A percentile compares a stretch with the other conserved stretches of the same genome.
These are phyloP conservation scores for Gnaphalium uliginosum DNA, from an alignment of 129 eudicot genomes.

Conservation along the genomic window DNA sequence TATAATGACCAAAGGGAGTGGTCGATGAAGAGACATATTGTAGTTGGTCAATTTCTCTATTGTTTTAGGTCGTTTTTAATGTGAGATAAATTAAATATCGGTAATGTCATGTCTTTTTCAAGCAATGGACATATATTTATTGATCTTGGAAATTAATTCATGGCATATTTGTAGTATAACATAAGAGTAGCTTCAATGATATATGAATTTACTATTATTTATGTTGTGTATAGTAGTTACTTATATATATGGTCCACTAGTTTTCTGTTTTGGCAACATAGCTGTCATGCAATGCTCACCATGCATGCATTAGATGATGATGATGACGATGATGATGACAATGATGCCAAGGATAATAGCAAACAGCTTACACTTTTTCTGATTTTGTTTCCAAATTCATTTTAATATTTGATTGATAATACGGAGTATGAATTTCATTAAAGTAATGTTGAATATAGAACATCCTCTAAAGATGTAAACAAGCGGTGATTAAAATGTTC, in stretches of 20 bases:
- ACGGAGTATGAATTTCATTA: too few species aligned
- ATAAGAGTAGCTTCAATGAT: conserved; percentile 20
- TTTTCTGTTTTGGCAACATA: conserved; percentile 30
- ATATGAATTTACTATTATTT: conserved; percentile 17
- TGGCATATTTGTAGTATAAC: conserved; percentile 28
- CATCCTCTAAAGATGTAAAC: too few species aligned
- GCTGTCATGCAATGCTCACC: conserved; percentile 36
- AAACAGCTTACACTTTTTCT: background rate
- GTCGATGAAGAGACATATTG: conserved; percentile 5
- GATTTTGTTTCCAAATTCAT: too few species aligned
- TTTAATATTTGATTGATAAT: too few species aligned
- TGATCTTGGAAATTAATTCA: conserved; percentile 20
- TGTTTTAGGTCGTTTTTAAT: conserved; percentile 29
- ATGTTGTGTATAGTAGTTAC: conserved; percentile 13
- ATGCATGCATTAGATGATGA: conserved; percentile 26
- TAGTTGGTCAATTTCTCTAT: conserved; percentile 26
- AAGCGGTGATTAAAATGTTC: too few species aligned
- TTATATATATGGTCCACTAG: conserved; percentile 34
- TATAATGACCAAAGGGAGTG: conserved; percentile 22
- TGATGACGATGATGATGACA: too few species aligned
- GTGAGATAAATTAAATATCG: conserved; percentile 27
- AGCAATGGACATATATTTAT: conserved; percentile 31
- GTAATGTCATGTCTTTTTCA: conserved; percentile 33
- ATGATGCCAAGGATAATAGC: too few species aligned
- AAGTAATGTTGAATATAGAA: too few species aligned